Evolutionary conservation across 2,329 filamentous ascomycete genomes (phyloP), one percentile per base, ranked within the genome.

Genomic region (Claviceps capensis): DNA sequence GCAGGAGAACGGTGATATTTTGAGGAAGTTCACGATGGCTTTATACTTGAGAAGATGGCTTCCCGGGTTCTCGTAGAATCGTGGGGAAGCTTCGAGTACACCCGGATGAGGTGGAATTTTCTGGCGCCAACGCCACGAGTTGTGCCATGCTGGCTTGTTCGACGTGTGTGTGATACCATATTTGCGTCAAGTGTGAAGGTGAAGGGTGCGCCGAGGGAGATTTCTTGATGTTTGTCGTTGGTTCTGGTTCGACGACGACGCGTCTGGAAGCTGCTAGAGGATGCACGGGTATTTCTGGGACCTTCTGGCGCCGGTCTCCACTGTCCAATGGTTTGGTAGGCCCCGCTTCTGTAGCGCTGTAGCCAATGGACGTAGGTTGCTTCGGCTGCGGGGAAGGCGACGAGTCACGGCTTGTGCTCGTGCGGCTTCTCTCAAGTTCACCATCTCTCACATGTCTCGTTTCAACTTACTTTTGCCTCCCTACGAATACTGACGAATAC

Each of bases 31-130:
- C 8, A 16, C 37, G 42, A 19, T 36, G 4, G 42, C 44, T 52
- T 52, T 52, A 52, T 52, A 52, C 51, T 22, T 36, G 47, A 41
- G 4, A 11, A 36, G 22, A 48, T 11, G 47, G 41, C 41, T 41
- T 4, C 4, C 22, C 36, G n/a, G 8, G 13, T 7, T 26, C 13
- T 22, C 8, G 22, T 30, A 16, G 49, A 51, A 51, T 23, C 34
- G 22, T n/a, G 40, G 17, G n/a, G 43, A 51, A 51, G 36, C 17
- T 46, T 19, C 49, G 14, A 46, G 2, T 13, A 16, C 14, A 8
- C 19, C 30, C 14, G n/a, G 3, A 6, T 7, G 26, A 13, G 2
- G 37, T 36, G 37, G 49, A 47, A 51, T n/a, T 36, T 47, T 51
- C 49, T 30, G 23, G 44, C 45, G n/a, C 5, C 17, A 16, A 4